These are phyloP conservation scores for Globisporangium radiosum DNA, from an alignment of 352 stramenopile species.

Conservation along the genomic window DNA sequence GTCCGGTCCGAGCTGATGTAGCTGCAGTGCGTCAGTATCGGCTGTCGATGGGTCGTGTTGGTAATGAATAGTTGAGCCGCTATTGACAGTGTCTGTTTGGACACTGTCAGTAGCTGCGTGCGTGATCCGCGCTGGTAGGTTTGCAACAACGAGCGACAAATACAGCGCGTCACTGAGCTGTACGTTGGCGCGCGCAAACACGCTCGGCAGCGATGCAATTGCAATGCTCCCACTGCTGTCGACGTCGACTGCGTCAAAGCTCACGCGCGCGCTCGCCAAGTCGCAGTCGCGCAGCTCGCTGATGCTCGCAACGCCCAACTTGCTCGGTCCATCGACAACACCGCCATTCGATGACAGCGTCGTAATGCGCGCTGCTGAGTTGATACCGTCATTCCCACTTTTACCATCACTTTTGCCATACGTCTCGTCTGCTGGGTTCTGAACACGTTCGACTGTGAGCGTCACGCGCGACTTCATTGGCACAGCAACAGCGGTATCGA, in stretches of 20 bases:
- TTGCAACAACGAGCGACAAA: conserved; percentile 26
- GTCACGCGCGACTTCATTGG: conserved; percentile 27
- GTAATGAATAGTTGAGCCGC: background rate
- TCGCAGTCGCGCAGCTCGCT: conserved; percentile 57
- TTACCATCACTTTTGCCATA: conserved; percentile 5
- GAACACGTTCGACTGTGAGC: conserved; percentile 38
- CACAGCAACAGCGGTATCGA: conserved; percentile 20
- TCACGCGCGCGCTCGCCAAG: conserved; percentile 29
- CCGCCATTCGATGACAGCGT: conserved; percentile 38
- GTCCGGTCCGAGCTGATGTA: background rate
- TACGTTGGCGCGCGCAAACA: conserved; percentile 28
- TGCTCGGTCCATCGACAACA: conserved; percentile 55
- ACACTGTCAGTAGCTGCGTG: background rate
- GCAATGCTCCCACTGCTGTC: conserved; percentile 9
- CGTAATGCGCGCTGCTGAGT: conserved; percentile 29
- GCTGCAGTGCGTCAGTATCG: background rate
- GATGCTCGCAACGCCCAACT: conserved; percentile 53
- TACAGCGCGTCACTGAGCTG: conserved; percentile 32
- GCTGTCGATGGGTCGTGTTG: background rate
- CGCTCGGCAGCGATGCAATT: conserved; percentile 25
- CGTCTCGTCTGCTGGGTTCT: conserved; percentile 45
- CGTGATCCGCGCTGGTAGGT: conserved; percentile 4
- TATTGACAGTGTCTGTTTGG: background rate
- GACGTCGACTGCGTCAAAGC: conserved; percentile 14
- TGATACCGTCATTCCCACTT: background rate